Conservation (phyloP, 1,139 yeast genomes). For the Candida gigantensis region DNA sequence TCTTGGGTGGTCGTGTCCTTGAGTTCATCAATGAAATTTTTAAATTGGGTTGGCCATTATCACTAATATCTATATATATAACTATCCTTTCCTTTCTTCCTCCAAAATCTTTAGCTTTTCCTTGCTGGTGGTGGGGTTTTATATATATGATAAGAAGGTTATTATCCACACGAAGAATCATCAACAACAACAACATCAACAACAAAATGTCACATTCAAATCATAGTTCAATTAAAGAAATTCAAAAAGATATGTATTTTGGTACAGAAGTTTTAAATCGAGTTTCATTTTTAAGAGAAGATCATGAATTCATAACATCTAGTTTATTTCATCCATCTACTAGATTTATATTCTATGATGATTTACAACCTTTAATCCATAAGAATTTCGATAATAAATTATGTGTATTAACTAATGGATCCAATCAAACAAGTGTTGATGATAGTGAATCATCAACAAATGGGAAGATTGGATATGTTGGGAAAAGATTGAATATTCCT, state of each 20-base stretch:
- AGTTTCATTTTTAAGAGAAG: slow-evolving; percentile 75
- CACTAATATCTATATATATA: too few species aligned
- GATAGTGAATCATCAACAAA: slow-evolving; percentile 7
- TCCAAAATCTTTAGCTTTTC: not conserved
- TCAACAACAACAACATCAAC: not conserved
- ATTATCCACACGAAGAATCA: not conserved
- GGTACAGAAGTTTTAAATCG: slow-evolving; percentile 71
- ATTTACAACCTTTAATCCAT: slow-evolving; percentile 39
- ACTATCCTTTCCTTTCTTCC: too few species aligned
- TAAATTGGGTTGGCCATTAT: too few species aligned
- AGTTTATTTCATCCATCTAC: slow-evolving; percentile 56
- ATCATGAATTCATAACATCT: slow-evolving; percentile 55
- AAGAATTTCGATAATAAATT: slow-evolving; percentile 31
- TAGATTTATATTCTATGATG: slow-evolving; percentile 53
- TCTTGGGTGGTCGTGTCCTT: too few species aligned
- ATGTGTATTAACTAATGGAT: slow-evolving; percentile 39
- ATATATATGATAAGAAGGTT: slow-evolving; percentile 4
- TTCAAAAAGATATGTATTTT: slow-evolving; percentile 38
- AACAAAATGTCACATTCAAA: slow-evolving; percentile 14
- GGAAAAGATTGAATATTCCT: slow-evolving; percentile 9
- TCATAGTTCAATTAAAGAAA: slow-evolving; percentile 19
- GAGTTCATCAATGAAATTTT: too few species aligned
- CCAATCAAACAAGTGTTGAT: slow-evolving; percentile 23
- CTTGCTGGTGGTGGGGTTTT: not conserved
- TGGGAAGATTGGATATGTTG: slow-evolving; percentile 17